Percentiles rank a stretch among this genome's conserved stretches.
phyloP scores from a whole-genome alignment of 768 basidiomycete genomes.

The Dioszegia hungarica region DNA sequence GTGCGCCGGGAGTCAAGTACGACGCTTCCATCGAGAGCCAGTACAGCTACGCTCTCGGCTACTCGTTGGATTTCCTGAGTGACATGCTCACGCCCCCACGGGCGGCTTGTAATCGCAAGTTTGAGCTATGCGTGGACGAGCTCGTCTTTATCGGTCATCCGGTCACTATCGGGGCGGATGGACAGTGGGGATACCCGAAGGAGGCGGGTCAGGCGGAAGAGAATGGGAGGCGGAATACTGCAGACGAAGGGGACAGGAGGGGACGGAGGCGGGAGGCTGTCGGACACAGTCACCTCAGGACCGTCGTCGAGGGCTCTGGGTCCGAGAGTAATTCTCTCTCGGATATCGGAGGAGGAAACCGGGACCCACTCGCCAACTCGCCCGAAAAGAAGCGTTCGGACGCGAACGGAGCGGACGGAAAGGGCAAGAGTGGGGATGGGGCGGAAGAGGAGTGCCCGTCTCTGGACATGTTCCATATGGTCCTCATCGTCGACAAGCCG shows the following conservation, averaged over 20 bases:
- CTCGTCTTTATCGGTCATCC: conserved; percentile 93
- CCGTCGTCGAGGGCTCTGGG: conserved; percentile 21
- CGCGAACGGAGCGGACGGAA: conserved; percentile 1
- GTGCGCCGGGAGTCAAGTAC: neutral
- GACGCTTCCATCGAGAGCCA: conserved; percentile 19
- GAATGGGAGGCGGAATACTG: neutral
- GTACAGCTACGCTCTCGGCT: conserved; percentile 62
- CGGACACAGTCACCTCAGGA: conserved; percentile 11
- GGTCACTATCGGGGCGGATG: conserved; percentile 70
- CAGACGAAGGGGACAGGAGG: conserved; percentile 14
- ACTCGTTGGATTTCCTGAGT: conserved; percentile 73
- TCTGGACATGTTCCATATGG: conserved; percentile 64
- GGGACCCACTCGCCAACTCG: neutral
- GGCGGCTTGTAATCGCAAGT: conserved; percentile 85
- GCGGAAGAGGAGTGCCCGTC: conserved; percentile 26
- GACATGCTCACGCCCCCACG: conserved; percentile 69
- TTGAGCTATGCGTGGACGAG: conserved; percentile 85
- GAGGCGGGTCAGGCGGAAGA: conserved; percentile 28
- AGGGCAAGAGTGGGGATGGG: conserved; percentile 1
- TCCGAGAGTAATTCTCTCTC: neutral
- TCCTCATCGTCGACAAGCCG: conserved; percentile 79
- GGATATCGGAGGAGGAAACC: neutral
- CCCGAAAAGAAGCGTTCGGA: neutral
- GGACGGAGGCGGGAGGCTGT: conserved; percentile 15
- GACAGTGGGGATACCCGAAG: conserved; percentile 60